Base-by-base conservation (phyloP, 2,329 filamentous ascomycete species). In the Ophiosphaerella korrae region DNA sequence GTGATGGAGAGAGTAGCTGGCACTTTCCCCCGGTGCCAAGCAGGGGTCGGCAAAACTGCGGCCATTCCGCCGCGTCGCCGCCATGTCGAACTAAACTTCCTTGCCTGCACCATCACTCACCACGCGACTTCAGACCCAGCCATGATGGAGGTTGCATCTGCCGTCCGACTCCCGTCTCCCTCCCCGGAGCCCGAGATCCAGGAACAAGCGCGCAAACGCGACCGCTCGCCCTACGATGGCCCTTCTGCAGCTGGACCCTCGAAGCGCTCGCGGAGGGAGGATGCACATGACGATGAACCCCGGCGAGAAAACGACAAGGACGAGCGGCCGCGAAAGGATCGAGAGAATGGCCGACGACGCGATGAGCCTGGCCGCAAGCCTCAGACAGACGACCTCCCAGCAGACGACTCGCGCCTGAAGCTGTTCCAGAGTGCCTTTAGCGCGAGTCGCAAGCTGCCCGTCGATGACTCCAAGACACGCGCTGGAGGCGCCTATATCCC, bases 401-500 rank as follows among this genome's bases (percentile, higher is more conserved):
- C 65, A 14, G 68, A 72, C 52, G 71, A 74, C 51, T 62, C 65
- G 14, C 69, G 71, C 32, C 52, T 74, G 42, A 72, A 66, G 48
- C 63, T 72, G 11, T 70, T 74, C 54, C 67, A 72, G 53, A 70
- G 57, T 52, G 70, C 70, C 44, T 72, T 74, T 49, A 68, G 66
- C 57, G 54, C 67, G 16, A 62, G 48, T 29, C 96, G 78, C 90
- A 92, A 59, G 92, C 97, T 79, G 95, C 96, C 77, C 88, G 95
- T 76, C 93, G 93, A 77, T 83, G 97, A 54, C 79, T 96, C 68
- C 63, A 94, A 84, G 60, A 93, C 96, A 85, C 89, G 94, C 61
- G 96, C 92, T 41, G 94, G 94, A 58, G 94, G 94, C 63, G 96
- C 92, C 21, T 99, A 99, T 72, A 96, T 99, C 55, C 94, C 94